phyloP scores from a whole-genome alignment of 2,329 filamentous ascomycete species.

The Fusarium oligoseptatum region DNA sequence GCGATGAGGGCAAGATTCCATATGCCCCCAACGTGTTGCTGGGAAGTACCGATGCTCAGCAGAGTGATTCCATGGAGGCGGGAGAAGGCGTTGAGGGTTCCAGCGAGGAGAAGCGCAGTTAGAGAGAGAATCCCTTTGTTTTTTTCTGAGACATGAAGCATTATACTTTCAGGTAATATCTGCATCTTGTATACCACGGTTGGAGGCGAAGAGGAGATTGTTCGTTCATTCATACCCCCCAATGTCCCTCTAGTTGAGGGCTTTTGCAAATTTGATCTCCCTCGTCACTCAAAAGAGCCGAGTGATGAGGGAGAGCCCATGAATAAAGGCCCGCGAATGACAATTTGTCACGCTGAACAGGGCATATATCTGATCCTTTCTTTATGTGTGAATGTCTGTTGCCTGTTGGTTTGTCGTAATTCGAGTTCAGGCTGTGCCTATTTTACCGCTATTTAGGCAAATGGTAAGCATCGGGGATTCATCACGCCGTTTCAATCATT shows the following conservation, averaged over 20 bases:
- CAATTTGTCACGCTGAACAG: constrained; percentile 11
- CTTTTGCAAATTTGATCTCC: constrained; percentile 2
- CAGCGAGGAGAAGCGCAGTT: constrained; percentile 28
- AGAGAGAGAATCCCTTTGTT: background rate
- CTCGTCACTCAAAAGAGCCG: background rate
- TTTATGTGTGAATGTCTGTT: background rate
- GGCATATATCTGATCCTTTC: background rate
- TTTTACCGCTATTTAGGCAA: constrained; percentile 9
- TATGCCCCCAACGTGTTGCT: constrained; percentile 45
- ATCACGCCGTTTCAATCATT: background rate
- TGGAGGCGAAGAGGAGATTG: background rate
- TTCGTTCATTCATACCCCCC: background rate
- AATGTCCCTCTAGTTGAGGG: background rate
- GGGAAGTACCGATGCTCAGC: constrained; percentile 22
- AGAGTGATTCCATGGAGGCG: constrained; percentile 33
- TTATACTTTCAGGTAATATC: background rate
- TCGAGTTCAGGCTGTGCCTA: background rate
- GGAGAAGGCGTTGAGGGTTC: constrained; percentile 13
- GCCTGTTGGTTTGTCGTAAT: background rate
- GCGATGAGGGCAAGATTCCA: constrained; percentile 58
- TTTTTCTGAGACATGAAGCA: constrained; percentile 1
- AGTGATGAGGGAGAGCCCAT: background rate
- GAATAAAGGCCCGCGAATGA: constrained; percentile 15
- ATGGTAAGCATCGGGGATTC: background rate
- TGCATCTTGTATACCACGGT: background rate